A percentile compares a stretch with the other conserved stretches of the same genome.
Conservation (phyloP, 2,329 filamentous ascomycete genomes). For the Talaromyces sp. region DNA sequence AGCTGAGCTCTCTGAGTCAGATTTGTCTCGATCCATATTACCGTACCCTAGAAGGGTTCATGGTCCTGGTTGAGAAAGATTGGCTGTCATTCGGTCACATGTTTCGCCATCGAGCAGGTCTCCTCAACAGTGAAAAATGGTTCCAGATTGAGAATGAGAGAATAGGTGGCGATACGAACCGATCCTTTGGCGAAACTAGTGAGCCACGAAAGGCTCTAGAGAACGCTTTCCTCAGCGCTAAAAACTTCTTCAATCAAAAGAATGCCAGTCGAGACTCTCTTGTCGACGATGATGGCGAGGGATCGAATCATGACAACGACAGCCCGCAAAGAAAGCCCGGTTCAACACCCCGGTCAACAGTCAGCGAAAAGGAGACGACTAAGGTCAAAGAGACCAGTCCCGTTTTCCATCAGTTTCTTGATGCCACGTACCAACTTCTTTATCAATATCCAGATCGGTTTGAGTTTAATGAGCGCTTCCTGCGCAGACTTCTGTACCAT, state of each 20-base stretch:
- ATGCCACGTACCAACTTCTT: constrained; percentile 85
- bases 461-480: constrained; percentile 92
- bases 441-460: constrained; percentile 83
- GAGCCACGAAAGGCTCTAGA: constrained; percentile 69
- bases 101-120: constrained; percentile 88
- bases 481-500: constrained; percentile 84
- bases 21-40: constrained; percentile 95
- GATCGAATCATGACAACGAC: constrained; percentile 47
- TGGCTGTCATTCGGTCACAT: constrained; percentile 98
- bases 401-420: constrained; percentile 96
- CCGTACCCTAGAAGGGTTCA: constrained; percentile 88
- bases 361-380: constrained; percentile 62
- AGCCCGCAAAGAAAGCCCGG: constrained; percentile 34
- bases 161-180: constrained; percentile 52
- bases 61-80: constrained; percentile 91
- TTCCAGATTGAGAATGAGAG: constrained; percentile 80
- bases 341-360: constrained; percentile 28
- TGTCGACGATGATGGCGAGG: constrained; percentile 56
- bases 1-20: constrained; percentile 85
- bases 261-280: constrained; percentile 61
- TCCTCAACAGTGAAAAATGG: constrained; percentile 87
- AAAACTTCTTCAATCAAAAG: constrained; percentile 82
- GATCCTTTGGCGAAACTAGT: constrained; percentile 37
- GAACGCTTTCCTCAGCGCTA: constrained; percentile 76
- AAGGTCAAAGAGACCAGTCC: constrained; percentile 84